These are phyloP conservation scores for Rhytidhysteron rufulum DNA, from an alignment of 2,329 filamentous ascomycete species.

Conservation along the genomic window DNA sequence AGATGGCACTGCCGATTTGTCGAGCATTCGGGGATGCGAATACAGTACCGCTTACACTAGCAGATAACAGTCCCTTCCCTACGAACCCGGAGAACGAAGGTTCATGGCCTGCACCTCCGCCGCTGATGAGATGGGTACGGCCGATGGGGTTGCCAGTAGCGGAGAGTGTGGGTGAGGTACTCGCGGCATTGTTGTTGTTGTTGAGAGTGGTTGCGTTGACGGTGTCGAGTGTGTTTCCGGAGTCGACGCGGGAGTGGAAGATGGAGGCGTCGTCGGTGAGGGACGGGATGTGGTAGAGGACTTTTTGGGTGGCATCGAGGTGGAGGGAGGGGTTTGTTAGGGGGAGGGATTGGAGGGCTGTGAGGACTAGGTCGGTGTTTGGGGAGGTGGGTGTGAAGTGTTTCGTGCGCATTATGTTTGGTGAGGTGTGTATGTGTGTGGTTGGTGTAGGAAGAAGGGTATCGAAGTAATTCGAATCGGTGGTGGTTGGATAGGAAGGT, in stretches of 20 bases:
- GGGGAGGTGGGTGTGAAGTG: not conserved
- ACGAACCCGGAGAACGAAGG: slow-evolving; percentile 81
- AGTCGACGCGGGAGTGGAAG: not conserved
- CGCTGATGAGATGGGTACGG: slow-evolving; percentile 51
- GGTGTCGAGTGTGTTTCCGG: not conserved
- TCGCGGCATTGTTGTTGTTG: too few relatives aligned
- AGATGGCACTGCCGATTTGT: slow-evolving; percentile 71
- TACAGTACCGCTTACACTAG: slow-evolving; percentile 76
- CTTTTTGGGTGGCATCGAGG: not conserved
- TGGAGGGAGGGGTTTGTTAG: not conserved
- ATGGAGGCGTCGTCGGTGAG: not conserved
- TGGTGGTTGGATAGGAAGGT: too few relatives aligned
- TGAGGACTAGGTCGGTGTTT: not conserved
- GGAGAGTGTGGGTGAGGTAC: too few relatives aligned
- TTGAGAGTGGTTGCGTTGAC: too few relatives aligned
- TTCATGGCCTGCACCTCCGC: slow-evolving; percentile 82
- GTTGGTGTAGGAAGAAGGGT: too few relatives aligned
- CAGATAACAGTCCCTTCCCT: slow-evolving; percentile 70
- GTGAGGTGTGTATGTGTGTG: too few relatives aligned
- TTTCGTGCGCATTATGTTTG: not conserved
- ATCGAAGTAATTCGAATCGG: too few relatives aligned
- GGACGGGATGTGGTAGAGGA: not conserved
- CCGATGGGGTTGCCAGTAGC: too few relatives aligned
- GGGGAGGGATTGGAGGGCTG: not conserved
- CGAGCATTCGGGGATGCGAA: slow-evolving; percentile 75